These are phyloP conservation scores for Colletotrichum paranaense DNA, from an alignment of 2,329 filamentous ascomycete species.

Conservation along the genomic window DNA sequence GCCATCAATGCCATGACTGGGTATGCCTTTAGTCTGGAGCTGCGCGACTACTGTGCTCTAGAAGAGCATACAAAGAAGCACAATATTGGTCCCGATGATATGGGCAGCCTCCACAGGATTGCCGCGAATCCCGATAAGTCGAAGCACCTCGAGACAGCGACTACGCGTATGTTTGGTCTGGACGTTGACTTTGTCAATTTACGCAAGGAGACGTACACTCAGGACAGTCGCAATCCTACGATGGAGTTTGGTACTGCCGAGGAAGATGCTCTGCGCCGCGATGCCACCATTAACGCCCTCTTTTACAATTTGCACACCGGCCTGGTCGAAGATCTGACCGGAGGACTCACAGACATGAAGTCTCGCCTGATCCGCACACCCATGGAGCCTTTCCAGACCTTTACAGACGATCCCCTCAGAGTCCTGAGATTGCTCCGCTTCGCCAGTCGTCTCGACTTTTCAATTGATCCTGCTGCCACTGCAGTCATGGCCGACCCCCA, in stretches of 20 bases:
- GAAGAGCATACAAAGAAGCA: constrained; percentile 72
- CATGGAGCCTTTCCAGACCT: constrained; percentile 88
- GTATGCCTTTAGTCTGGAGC: constrained; percentile 75
- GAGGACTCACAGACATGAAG: constrained; percentile 80
- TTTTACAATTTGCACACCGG: constrained; percentile 93
- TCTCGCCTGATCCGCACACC: constrained; percentile 83
- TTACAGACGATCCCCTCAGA: constrained; percentile 91
- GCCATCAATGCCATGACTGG: constrained; percentile 90
- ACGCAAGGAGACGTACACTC: constrained; percentile 88
- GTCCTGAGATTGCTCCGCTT: constrained; percentile 91
- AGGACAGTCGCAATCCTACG: constrained; percentile 89
- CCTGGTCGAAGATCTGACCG: constrained; percentile 86
- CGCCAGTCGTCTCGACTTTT: constrained; percentile 84
- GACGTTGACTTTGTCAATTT: constrained; percentile 97
- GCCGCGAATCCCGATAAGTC: constrained; percentile 95
- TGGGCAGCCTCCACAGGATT: constrained; percentile 87
- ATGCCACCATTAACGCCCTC: constrained; percentile 94
- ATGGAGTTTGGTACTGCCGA: constrained; percentile 94
- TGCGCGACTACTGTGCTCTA: constrained; percentile 75
- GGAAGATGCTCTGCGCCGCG: constrained; percentile 89
- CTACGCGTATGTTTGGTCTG: constrained; percentile 84
- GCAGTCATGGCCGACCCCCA: constrained; percentile 79
- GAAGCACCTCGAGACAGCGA: constrained; percentile 94
- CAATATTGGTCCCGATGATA: constrained; percentile 64
- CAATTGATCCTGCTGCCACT: constrained; percentile 77